These are phyloP conservation scores for Botrytis cinerea DNA, from an alignment of 2,329 filamentous ascomycete genomes.

Conservation along the genomic window DNA sequence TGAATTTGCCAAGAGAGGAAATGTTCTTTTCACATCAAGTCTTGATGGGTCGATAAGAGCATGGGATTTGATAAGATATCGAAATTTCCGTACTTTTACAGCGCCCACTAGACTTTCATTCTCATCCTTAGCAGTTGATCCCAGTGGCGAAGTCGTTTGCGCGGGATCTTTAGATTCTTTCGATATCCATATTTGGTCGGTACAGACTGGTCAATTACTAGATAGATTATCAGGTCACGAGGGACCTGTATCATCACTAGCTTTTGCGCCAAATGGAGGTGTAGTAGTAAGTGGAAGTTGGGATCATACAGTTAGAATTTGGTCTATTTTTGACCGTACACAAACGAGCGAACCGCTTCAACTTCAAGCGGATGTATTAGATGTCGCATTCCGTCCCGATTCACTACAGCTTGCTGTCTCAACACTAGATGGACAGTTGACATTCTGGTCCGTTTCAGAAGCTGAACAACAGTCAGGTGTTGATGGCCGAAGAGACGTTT, in stretches of 20 bases:
- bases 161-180: slow-evolving; percentile 95
- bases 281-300: slow-evolving; percentile 89
- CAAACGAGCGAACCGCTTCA: slow-evolving; percentile 95
- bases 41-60: slow-evolving; percentile 91
- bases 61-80: slow-evolving; percentile 94
- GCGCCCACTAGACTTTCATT: slow-evolving; percentile 90
- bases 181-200: slow-evolving; percentile 97
- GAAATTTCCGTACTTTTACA: slow-evolving; percentile 97
- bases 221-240: slow-evolving; percentile 91
- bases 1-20: slow-evolving; percentile 92
- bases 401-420: slow-evolving; percentile 88
- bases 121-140: slow-evolving; percentile 92
- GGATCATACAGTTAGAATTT: slow-evolving; percentile 93
- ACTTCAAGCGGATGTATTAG: slow-evolving; percentile 86
- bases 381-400: slow-evolving; percentile 84
- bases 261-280: slow-evolving; percentile 84
- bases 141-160: slow-evolving; percentile 93
- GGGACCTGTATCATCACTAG: slow-evolving; percentile 83
- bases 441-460: slow-evolving; percentile 91
- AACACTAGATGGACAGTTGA: slow-evolving; percentile 88
- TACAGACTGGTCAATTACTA: slow-evolving; percentile 93
- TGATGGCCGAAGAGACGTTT: slow-evolving; percentile 88
- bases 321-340: slow-evolving; percentile 91
- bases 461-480: slow-evolving; percentile 83
- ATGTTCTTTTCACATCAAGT: slow-evolving; percentile 92